Evolutionary conservation across 1,284 basidiomycete genomes (phyloP), one percentile per base, ranked within the genome.

Genomic region (Microstroma glucosiphilum): DNA sequence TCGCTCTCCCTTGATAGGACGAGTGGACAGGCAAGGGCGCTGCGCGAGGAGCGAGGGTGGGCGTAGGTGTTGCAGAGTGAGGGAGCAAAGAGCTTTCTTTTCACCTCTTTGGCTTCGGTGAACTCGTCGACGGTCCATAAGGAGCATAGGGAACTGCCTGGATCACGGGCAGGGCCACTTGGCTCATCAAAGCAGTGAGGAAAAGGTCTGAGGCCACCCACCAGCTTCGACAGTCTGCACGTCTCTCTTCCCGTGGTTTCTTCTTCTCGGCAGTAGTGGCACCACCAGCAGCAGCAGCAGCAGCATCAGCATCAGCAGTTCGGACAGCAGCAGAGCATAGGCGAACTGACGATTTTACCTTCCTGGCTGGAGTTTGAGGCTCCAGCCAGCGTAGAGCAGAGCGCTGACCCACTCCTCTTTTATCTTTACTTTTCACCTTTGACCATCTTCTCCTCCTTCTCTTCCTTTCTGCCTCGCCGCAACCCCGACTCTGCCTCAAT

Each of bases 201-300:
- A 48, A 48, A 48, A 48, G 43, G 43, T 48, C 43, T 48, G 43
- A 48, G 43, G 30, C 30, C 30, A 37, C 30, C n/a, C 30, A 37
- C 30, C 30, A 37, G 30, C 30, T 37, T 37, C 30, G 30, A 12
- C 17, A 48, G 43, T 48, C 30, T 12, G 43, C 43, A 12, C 17
- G 21, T 6, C 13, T 48, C 43, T 17, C 21, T 3, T 48, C 43
- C 12, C 43, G 43, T 48, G 43, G 43, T 48, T 48, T 12, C 30
- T 48, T 48, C 17, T n/a, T 21, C 15, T 48, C 21, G 43, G 43
- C 43, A 48, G 43, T 48, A 3, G 43, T 37, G 30, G 30, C 30
- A 37, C 3, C 43, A 48, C 6, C 43, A 48, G 43, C 43, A 48
- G 43, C 43, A 21, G 43, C 43, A 21, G 43, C 3, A 48, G 43